Conservation (phyloP, 768 basidiomycete species). For the Cystobasidiopsis lactophilus region DNA sequence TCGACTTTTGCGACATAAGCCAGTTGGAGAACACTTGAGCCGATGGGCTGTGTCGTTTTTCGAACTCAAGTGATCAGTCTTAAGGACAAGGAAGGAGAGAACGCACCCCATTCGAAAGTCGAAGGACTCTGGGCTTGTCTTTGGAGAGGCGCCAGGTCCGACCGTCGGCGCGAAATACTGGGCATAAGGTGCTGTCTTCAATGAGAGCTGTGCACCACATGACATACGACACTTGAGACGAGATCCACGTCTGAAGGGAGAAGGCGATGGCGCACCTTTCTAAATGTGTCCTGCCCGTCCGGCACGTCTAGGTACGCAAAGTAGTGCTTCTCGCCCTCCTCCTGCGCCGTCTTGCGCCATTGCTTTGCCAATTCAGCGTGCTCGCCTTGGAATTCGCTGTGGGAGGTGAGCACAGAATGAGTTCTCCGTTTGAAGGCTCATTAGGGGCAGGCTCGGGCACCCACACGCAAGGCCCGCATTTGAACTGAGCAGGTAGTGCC, state of each 20-base stretch:
- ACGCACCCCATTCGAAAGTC: neutral
- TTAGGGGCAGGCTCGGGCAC: constrained; percentile 21
- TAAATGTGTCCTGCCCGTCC: constrained; percentile 49
- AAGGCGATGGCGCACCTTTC: constrained; percentile 47
- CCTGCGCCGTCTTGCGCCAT: constrained; percentile 37
- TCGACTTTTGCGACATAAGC: neutral
- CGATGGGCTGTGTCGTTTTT: neutral
- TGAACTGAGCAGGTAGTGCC: constrained; percentile 54
- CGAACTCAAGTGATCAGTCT: neutral
- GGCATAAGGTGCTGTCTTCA: constrained; percentile 50
- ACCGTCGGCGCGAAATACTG: constrained; percentile 10
- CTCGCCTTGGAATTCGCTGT: constrained; percentile 15
- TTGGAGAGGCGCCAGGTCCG: neutral
- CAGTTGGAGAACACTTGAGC: neutral
- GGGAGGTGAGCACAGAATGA: neutral
- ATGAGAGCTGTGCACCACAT: neutral
- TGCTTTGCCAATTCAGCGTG: constrained; percentile 24
- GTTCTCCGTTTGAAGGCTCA: neutral
- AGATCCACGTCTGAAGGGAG: neutral
- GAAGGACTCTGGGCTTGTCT: neutral
- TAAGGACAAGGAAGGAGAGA: neutral
- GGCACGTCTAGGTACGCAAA: constrained; percentile 82
- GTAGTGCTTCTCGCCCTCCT: constrained; percentile 60
- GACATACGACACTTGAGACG: neutral
- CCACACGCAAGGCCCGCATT: constrained; percentile 81